phyloP scores from a whole-genome alignment of 805 yeast genomes.

The Starmera amethionina region DNA sequence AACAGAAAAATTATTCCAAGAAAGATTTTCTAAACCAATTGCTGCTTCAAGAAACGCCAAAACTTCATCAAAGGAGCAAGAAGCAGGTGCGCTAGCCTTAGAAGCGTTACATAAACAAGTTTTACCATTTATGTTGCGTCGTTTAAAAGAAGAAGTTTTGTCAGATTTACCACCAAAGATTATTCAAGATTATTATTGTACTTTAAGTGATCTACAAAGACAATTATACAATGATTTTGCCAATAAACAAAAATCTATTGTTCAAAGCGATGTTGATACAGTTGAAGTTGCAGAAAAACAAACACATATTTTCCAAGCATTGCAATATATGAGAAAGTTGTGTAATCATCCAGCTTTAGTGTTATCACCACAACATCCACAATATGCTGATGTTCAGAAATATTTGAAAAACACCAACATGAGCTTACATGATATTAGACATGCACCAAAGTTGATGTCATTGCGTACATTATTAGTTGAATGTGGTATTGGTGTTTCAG shows the following conservation, averaged over 20 bases:
- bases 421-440: constrained; percentile 60
- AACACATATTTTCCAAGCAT: constrained; percentile 93
- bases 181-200: constrained; percentile 97
- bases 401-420: constrained; percentile 50
- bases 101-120: constrained; percentile 96
- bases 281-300: constrained; percentile 44
- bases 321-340: constrained; percentile 92
- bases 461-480: constrained; percentile 72
- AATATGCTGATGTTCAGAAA: constrained; percentile 53
- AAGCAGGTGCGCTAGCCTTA: constrained; percentile 90
- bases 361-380: constrained; percentile 74
- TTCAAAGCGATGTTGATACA: constrained; percentile 51
- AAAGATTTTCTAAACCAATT: constrained; percentile 94
- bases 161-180: constrained; percentile 97
- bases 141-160: constrained; percentile 91
- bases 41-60: constrained; percentile 87
- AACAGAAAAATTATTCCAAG: constrained; percentile 87
- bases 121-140: constrained; percentile 89
- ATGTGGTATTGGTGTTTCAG: constrained; percentile 68
- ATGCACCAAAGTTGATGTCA: constrained; percentile 86
- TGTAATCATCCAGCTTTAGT: constrained; percentile 97
- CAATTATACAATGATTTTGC: constrained; percentile 85
- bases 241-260: constrained; percentile 66
- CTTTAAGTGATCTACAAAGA: constrained; percentile 82
- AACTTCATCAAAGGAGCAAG: constrained; percentile 87